Evolutionary conservation across 768 basidiomycete species (phyloP).

Genomic region (Sistotremastrum niveocremeum): DNA sequence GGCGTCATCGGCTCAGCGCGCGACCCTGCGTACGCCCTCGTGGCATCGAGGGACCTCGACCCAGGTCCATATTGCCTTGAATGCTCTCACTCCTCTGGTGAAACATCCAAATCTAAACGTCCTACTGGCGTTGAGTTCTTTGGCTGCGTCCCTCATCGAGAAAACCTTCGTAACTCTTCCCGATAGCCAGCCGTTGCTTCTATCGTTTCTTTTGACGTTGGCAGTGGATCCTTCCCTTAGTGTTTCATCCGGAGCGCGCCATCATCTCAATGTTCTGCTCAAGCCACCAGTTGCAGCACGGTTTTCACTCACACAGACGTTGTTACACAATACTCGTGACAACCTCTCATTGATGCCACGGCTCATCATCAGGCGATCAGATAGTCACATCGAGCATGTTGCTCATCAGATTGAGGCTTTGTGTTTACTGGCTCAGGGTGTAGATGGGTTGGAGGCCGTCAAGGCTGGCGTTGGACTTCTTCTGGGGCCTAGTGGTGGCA

Average conservation of each 20-base stretch:
- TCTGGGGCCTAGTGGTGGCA: conserved; percentile 68
- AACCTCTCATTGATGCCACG: conserved; percentile 60
- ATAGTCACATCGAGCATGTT: conserved; percentile 58
- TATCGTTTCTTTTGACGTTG: conserved; percentile 63
- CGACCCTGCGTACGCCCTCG: conserved; percentile 46
- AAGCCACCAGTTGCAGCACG: conserved; percentile 25
- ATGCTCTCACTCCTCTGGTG: conserved; percentile 55
- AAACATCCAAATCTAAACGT: conserved; percentile 61
- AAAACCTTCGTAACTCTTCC: conserved; percentile 50
- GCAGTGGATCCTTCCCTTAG: conserved; percentile 43
- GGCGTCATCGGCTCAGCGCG: conserved; percentile 23
- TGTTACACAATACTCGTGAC: conserved; percentile 51
- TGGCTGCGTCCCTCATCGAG: conserved; percentile 42
- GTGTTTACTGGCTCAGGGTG: conserved; percentile 34
- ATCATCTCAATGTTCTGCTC: conserved; percentile 35
- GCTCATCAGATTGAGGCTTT: conserved; percentile 59
- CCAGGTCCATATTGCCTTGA: conserved; percentile 74
- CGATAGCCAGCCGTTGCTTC: conserved; percentile 48
- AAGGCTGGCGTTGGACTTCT: conserved; percentile 43
- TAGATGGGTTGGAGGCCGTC: conserved; percentile 26
- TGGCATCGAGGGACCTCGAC: conserved; percentile 78
- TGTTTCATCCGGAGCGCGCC: conserved; percentile 36
- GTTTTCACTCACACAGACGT: conserved; percentile 35
- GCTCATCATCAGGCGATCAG: conserved; percentile 53
- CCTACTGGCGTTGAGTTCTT: conserved; percentile 38